Evolutionary conservation across 768 basidiomycete species (phyloP).

Genomic region (Phallus indusiatus): DNA sequence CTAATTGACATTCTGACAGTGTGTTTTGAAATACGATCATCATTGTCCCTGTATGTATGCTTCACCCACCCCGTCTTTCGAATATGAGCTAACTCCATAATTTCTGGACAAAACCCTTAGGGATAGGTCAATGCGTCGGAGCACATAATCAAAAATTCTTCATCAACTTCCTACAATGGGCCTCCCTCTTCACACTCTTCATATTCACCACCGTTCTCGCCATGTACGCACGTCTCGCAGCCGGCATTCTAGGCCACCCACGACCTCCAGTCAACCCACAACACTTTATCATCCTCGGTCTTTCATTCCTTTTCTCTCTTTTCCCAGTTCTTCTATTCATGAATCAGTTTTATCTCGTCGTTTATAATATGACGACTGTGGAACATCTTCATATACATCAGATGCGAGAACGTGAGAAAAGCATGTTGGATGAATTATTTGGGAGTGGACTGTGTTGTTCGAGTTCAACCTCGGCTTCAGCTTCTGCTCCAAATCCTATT

Average conservation of each 20-base stretch:
- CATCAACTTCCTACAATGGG: constrained; percentile 67
- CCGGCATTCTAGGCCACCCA: constrained; percentile 13
- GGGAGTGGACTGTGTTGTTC: constrained; percentile 33
- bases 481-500: too few species aligned
- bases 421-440: constrained; percentile 35
- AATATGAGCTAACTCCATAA: background rate
- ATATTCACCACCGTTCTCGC: constrained; percentile 50
- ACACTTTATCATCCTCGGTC: constrained; percentile 57
- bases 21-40: constrained; percentile 77
- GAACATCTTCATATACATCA: constrained; percentile 54
- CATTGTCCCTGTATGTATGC: constrained; percentile 84
- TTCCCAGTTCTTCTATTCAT: constrained; percentile 53
- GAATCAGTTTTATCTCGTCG: constrained; percentile 54
- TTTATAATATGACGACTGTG: constrained; percentile 65
- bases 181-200: constrained; percentile 50
- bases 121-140: constrained; percentile 94
- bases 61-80: background rate
- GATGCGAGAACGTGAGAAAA: constrained; percentile 58
- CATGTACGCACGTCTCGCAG: constrained; percentile 31
- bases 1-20: constrained; percentile 31
- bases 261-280: constrained; percentile 45
- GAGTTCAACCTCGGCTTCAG: constrained; percentile 33
- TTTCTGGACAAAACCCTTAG: constrained; percentile 23
- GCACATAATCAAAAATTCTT: constrained; percentile 94
- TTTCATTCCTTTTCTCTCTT: constrained; percentile 60